Conservation (phyloP, 176 grass and related monocot species). For the Metroxylon sagu region DNA sequence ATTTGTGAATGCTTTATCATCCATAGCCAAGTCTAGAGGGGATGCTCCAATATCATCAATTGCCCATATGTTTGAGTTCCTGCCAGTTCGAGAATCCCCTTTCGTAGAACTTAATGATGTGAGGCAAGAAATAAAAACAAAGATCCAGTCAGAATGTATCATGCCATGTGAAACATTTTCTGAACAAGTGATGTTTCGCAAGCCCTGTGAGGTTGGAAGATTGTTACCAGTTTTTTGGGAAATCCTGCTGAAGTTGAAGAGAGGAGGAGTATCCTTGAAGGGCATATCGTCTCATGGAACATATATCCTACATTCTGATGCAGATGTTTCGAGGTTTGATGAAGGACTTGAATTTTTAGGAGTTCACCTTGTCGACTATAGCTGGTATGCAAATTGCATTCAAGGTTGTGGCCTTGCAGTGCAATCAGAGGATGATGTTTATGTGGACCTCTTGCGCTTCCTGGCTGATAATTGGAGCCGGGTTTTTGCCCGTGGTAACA, state of each 20-base stretch:
- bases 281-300: conserved; percentile 46
- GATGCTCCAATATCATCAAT: conserved; percentile 27
- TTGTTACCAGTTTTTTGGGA: conserved; percentile 42
- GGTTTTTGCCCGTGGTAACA: conserved; percentile 25
- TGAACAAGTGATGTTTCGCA: conserved; percentile 59
- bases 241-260: conserved; percentile 33
- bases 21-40: conserved; percentile 33
- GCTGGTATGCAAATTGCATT: conserved; percentile 70
- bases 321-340: conserved; percentile 32
- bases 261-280: conserved; percentile 26
- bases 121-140: conserved; percentile 42
- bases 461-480: conserved; percentile 27
- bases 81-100: conserved; percentile 30
- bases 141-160: conserved; percentile 37
- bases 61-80: conserved; percentile 36
- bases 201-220: conserved; percentile 30
- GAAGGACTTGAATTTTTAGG: conserved; percentile 38
- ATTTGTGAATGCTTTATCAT: conserved; percentile 49
- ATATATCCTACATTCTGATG: conserved; percentile 43
- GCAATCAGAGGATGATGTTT: conserved; percentile 32
- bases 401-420: conserved; percentile 40
- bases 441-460: conserved; percentile 47
- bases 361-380: conserved; percentile 21
- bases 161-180: conserved; percentile 47
- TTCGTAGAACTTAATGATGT: conserved; percentile 43